Conservation (phyloP, 352 stramenopile genomes). For the Phytophthora pini region DNA sequence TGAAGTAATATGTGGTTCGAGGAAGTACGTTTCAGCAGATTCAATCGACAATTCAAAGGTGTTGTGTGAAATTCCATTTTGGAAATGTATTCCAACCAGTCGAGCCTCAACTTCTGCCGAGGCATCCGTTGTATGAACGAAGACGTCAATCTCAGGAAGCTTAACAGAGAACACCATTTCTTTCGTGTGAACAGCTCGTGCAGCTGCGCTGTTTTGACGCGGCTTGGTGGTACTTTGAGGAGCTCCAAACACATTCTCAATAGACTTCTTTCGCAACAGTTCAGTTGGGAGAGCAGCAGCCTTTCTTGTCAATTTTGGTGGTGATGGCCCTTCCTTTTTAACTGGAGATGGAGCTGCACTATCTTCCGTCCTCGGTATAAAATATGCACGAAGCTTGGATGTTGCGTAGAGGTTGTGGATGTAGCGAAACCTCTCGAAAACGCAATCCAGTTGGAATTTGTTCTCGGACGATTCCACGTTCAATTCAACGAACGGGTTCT, state of each 20-base stretch:
- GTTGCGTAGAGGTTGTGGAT: slow-evolving; percentile 75
- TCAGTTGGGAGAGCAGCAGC: slow-evolving; percentile 17
- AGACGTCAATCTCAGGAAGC: slow-evolving; percentile 70
- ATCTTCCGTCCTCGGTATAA: slow-evolving; percentile 34
- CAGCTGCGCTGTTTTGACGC: slow-evolving; percentile 21
- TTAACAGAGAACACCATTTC: slow-evolving; percentile 60
- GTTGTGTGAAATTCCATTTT: slow-evolving; percentile 53
- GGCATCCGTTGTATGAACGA: slow-evolving; percentile 64
- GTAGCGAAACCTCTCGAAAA: slow-evolving; percentile 69
- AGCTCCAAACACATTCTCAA: slow-evolving; percentile 23
- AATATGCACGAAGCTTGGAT: slow-evolving; percentile 72
- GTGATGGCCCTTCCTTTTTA: slow-evolving; percentile 7
- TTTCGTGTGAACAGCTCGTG: slow-evolving; percentile 6
- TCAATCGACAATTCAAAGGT: slow-evolving; percentile 69
- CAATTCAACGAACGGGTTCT: slow-evolving; percentile 53
- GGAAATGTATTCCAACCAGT: slow-evolving; percentile 58
- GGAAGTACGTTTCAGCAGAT: slow-evolving; percentile 64
- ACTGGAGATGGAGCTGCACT: not conserved
- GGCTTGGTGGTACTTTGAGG: slow-evolving; percentile 6
- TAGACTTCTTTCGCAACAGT: slow-evolving; percentile 24
- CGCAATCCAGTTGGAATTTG: slow-evolving; percentile 63
- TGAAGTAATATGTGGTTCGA: slow-evolving; percentile 40
- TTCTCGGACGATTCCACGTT: slow-evolving; percentile 64
- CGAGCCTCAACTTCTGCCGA: slow-evolving; percentile 73
- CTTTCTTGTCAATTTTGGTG: slow-evolving; percentile 25